Conservation (phyloP, 306 rosid species). For the Pyrus communis region DNA sequence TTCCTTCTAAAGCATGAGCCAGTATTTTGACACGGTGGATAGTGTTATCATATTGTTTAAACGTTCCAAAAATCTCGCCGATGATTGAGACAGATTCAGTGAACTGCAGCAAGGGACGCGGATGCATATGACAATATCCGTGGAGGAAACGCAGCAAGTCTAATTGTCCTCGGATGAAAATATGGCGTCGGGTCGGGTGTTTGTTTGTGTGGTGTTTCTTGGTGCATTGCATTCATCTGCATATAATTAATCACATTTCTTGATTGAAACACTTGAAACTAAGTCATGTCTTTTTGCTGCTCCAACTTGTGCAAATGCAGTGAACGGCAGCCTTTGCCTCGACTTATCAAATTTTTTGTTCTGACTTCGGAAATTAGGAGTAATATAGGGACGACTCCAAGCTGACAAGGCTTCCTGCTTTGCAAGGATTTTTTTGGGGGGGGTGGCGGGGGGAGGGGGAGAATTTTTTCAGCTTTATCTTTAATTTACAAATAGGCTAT, state of each 20-base stretch:
- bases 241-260: background rate
- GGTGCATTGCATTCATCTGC: slow-evolving; percentile 23
- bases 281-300: background rate
- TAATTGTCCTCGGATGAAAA: slow-evolving; percentile 28
- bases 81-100: slow-evolving; percentile 12
- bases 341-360: background rate
- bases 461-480: too few relatives aligned
- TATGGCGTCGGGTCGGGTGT: slow-evolving; percentile 44
- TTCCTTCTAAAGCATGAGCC: background rate
- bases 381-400: too few relatives aligned
- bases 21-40: background rate
- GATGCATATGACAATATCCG: background rate
- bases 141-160: slow-evolving; percentile 26
- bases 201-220: slow-evolving; percentile 19
- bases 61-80: background rate
- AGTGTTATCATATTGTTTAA: background rate
- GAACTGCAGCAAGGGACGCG: background rate
- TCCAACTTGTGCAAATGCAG: slow-evolving; percentile 14
- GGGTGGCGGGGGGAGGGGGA: too few relatives aligned
- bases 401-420: too few relatives aligned
- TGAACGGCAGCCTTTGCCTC: slow-evolving; percentile 7
- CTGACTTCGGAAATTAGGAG: background rate
- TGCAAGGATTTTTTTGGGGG: too few relatives aligned
- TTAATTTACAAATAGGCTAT: too few relatives aligned
- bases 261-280: background rate